Percentiles rank a stretch among this genome's conserved stretches.
phyloP scores from a whole-genome alignment of 345 rosid genomes.

The Euphorbia tirucalli region DNA sequence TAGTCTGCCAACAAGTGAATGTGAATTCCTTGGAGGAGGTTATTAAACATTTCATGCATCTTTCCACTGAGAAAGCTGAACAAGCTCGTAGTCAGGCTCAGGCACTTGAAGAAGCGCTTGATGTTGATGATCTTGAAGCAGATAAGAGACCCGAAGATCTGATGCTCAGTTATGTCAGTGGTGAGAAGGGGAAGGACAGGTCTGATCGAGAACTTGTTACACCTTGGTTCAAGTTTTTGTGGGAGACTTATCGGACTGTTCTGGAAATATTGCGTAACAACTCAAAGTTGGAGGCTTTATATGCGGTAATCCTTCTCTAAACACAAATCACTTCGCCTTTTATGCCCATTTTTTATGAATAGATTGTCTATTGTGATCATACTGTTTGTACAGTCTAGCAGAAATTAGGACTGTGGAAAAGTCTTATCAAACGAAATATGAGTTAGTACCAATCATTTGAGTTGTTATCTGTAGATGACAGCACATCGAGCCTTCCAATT shows the following conservation, averaged over 20 bases:
- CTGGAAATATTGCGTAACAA: slow-evolving; percentile 94
- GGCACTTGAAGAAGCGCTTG: slow-evolving; percentile 97
- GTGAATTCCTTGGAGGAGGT: slow-evolving; percentile 97
- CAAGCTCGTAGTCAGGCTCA: slow-evolving; percentile 91
- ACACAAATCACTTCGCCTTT: not conserved
- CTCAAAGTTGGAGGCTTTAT: slow-evolving; percentile 93
- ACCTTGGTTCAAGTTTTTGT: slow-evolving; percentile 98
- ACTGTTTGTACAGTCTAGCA: not conserved
- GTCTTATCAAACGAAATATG: not conserved
- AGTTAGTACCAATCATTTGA: slow-evolving; percentile 1
- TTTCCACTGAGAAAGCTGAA: slow-evolving; percentile 95
- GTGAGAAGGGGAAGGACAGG: slow-evolving; percentile 98
- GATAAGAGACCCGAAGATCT: slow-evolving; percentile 95
- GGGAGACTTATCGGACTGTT: slow-evolving; percentile 99
- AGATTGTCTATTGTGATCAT: not conserved
- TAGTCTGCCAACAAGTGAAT: slow-evolving; percentile 95
- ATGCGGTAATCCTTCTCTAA: slow-evolving; percentile 64
- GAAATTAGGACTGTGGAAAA: not conserved
- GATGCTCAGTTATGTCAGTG: slow-evolving; percentile 97
- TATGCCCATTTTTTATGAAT: not conserved
- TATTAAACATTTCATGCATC: slow-evolving; percentile 91
- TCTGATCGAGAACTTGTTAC: slow-evolving; percentile 97
- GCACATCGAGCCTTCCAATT: slow-evolving; percentile 97
- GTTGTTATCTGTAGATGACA: slow-evolving; percentile 70
- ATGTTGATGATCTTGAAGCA: slow-evolving; percentile 98